Conservation (phyloP, 306 rosid species). For the Pueraria montana region DNA sequence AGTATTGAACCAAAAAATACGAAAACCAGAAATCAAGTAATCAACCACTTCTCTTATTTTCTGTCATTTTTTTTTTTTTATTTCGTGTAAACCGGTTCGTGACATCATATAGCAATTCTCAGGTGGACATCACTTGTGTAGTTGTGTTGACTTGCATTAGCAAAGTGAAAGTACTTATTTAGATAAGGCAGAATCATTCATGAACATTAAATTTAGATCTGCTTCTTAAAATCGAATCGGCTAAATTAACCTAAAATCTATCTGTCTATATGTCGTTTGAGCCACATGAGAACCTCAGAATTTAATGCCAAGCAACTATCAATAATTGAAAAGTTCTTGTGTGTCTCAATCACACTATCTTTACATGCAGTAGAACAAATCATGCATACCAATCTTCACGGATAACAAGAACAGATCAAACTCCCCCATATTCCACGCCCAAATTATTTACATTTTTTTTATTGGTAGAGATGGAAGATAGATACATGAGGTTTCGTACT, state of each 20-base stretch:
- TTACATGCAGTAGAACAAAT: neutral
- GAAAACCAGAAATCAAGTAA: no score
- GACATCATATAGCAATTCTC: neutral
- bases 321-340: slow-evolving; percentile 17
- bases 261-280: neutral
- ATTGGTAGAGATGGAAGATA: no score
- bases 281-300: neutral
- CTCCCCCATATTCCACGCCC: no score
- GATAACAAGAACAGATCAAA: no score
- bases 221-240: neutral
- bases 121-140: neutral
- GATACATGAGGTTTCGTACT: no score
- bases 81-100: no score
- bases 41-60: no score
- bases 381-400: neutral
- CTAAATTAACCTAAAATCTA: neutral
- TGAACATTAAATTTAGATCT: neutral
- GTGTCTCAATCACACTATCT: slow-evolving; percentile 38
- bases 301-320: slow-evolving; percentile 40
- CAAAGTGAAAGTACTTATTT: neutral
- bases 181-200: neutral
- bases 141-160: no score
- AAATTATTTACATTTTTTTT: no score
- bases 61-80: no score
- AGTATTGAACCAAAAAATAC: no score